Percentiles rank a stretch among this genome's conserved stretches.
phyloP scores from a whole-genome alignment of 768 basidiomycete species.

The Cystobasidium ongulense region DNA sequence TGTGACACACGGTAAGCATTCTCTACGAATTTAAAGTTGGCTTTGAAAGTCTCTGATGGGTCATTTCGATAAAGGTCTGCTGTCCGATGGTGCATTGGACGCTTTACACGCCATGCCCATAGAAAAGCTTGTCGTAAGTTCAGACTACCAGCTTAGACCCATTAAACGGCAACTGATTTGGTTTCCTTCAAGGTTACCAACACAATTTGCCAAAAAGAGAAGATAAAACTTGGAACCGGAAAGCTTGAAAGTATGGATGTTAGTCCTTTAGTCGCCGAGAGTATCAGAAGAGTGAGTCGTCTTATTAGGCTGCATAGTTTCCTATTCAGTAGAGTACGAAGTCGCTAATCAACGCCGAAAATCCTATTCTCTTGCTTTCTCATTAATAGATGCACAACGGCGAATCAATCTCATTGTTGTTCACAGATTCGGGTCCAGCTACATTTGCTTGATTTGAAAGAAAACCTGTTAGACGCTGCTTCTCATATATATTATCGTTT shows the following conservation, averaged over 20 bases:
- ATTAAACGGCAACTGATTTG: conserved; percentile 28
- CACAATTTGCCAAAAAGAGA: conserved; percentile 74
- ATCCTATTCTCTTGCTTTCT: neutral
- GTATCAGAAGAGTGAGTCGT: conserved; percentile 60
- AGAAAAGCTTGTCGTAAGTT: conserved; percentile 70
- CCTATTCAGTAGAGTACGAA: no score
- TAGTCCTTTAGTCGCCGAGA: conserved; percentile 84
- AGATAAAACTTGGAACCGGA: conserved; percentile 51
- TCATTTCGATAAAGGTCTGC: conserved; percentile 54
- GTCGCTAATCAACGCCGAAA: no score
- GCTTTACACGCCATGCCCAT: conserved; percentile 65
- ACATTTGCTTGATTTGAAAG: conserved; percentile 28
- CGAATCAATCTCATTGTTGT: conserved; percentile 79
- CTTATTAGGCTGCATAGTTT: neutral
- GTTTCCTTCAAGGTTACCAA: conserved; percentile 68
- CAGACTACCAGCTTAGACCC: neutral
- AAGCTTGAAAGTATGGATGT: conserved; percentile 87
- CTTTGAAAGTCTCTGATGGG: conserved; percentile 33
- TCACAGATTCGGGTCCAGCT: conserved; percentile 53
- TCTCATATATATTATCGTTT: neutral
- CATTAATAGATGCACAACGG: conserved; percentile 65
- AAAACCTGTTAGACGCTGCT: neutral
- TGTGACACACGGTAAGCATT: conserved; percentile 72
- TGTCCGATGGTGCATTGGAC: conserved; percentile 66
- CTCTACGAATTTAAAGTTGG: conserved; percentile 35